A percentile compares a stretch with the other conserved stretches of the same genome.
These are phyloP conservation scores for Diutina catenulata DNA, from an alignment of 1,139 yeast species.

Conservation along the genomic window DNA sequence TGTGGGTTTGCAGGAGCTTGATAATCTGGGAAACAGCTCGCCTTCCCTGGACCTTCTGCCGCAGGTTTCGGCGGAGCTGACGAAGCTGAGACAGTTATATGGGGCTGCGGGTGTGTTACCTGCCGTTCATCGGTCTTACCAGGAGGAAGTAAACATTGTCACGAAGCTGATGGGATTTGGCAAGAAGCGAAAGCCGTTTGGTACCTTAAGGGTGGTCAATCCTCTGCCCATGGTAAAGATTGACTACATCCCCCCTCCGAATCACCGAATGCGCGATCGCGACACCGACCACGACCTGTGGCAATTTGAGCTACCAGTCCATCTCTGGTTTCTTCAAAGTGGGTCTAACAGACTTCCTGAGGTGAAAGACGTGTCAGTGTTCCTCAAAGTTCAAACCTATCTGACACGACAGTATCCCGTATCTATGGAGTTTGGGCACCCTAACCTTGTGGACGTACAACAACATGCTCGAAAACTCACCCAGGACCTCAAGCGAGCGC, in stretches of 20 bases:
- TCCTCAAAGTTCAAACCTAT: background rate
- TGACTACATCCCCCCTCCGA: background rate
- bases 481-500: background rate
- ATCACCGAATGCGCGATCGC: background rate
- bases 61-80: background rate
- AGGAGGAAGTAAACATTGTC: constrained; percentile 1
- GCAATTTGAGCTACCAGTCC: background rate
- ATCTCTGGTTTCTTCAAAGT: constrained; percentile 2
- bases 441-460: background rate
- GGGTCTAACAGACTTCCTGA: background rate
- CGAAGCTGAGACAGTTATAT: background rate
- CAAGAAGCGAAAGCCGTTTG: constrained; percentile 3
- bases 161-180: constrained; percentile 4
- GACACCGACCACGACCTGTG: background rate
- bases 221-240: background rate
- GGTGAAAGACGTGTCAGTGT: background rate
- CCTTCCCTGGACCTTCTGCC: background rate
- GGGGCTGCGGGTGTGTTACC: too few species aligned
- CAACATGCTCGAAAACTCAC: background rate
- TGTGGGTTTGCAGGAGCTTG: constrained; percentile 6
- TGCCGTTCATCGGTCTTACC: background rate
- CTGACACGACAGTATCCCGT: background rate
- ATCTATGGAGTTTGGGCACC: constrained; percentile 3
- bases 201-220: background rate
- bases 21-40: too few species aligned